phyloP scores from a whole-genome alignment of 768 basidiomycete species.

The Naganishia vaughanmartiniae region DNA sequence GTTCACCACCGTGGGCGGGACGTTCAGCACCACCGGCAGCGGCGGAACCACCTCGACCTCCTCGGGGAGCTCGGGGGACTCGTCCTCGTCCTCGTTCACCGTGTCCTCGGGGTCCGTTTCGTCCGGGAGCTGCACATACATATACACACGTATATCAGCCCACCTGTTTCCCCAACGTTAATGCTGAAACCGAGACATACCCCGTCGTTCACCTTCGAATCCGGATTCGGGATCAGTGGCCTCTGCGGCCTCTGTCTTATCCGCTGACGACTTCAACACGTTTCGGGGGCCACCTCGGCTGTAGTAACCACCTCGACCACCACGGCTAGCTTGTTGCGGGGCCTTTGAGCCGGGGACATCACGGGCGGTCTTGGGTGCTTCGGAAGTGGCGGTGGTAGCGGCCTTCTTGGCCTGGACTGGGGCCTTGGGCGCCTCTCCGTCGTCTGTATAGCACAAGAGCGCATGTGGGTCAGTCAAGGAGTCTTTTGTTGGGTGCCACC shows the following conservation, averaged over 20 bases:
- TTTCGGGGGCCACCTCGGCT: constrained; percentile 45
- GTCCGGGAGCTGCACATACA: constrained; percentile 3
- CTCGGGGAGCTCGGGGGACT: constrained; percentile 57
- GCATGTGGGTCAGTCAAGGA: not conserved
- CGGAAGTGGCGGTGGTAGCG: not conserved
- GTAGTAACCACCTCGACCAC: constrained; percentile 40
- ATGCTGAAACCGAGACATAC: not conserved
- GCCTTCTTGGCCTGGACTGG: constrained; percentile 32
- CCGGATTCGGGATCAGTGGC: constrained; percentile 47
- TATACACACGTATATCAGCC: not conserved
- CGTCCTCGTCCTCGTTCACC: constrained; percentile 52
- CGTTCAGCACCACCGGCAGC: constrained; percentile 55
- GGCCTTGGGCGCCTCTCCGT: constrained; percentile 32
- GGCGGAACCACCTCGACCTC: constrained; percentile 52
- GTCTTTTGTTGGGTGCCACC: not conserved
- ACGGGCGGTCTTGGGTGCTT: constrained; percentile 38
- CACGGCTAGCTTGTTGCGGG: constrained; percentile 34
- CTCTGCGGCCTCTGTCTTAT: constrained; percentile 27
- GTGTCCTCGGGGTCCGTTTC: constrained; percentile 39
- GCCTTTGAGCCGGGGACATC: constrained; percentile 46
- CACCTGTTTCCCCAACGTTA: not conserved
- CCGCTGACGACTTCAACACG: constrained; percentile 37
- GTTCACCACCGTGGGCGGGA: constrained; percentile 60
- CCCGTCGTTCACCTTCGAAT: constrained; percentile 51
- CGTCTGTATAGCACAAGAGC: not conserved